These are phyloP conservation scores for Ophiostoma novo-ulmi DNA, from an alignment of 2,329 filamentous ascomycete species.

Conservation along the genomic window DNA sequence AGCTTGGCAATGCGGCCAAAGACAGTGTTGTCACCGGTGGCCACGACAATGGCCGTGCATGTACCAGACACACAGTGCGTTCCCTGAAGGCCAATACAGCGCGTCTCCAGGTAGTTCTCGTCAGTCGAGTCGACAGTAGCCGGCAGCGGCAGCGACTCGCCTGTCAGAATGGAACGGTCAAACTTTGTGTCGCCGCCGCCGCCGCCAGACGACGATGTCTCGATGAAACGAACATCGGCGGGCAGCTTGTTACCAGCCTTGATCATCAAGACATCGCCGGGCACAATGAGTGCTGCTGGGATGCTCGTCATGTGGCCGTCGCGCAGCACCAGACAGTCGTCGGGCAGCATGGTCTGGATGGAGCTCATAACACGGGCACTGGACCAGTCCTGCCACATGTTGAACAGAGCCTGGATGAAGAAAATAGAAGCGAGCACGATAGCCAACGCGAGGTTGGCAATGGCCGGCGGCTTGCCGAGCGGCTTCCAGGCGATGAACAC, in stretches of 20 bases:
- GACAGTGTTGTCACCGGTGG: constrained; percentile 66
- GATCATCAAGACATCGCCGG: constrained; percentile 63
- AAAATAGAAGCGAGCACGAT: constrained; percentile 69
- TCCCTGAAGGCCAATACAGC: constrained; percentile 71
- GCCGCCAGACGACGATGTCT: constrained; percentile 45
- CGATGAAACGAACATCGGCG: constrained; percentile 65
- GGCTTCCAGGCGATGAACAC: constrained; percentile 76
- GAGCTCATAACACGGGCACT: constrained; percentile 72
- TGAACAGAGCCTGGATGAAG: constrained; percentile 63
- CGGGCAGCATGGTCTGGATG: constrained; percentile 75
- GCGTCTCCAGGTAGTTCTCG: constrained; percentile 70
- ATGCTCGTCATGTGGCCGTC: constrained; percentile 43
- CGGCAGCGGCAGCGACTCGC: constrained; percentile 60
- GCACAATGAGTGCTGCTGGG: constrained; percentile 58
- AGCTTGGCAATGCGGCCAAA: constrained; percentile 71
- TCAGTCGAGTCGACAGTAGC: constrained; percentile 63
- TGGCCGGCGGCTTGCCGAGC: constrained; percentile 62
- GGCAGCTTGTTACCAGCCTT: constrained; percentile 69
- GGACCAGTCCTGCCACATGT: constrained; percentile 69
- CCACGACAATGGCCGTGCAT: constrained; percentile 62
- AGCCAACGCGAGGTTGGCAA: constrained; percentile 66
- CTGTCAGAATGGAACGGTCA: constrained; percentile 68
- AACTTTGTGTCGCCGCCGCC: constrained; percentile 58
- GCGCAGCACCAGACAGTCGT: constrained; percentile 61
- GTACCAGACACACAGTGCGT: constrained; percentile 70